These are phyloP conservation scores for Suhomyces bokatorum DNA, from an alignment of 1,139 yeast species.

Conservation along the genomic window DNA sequence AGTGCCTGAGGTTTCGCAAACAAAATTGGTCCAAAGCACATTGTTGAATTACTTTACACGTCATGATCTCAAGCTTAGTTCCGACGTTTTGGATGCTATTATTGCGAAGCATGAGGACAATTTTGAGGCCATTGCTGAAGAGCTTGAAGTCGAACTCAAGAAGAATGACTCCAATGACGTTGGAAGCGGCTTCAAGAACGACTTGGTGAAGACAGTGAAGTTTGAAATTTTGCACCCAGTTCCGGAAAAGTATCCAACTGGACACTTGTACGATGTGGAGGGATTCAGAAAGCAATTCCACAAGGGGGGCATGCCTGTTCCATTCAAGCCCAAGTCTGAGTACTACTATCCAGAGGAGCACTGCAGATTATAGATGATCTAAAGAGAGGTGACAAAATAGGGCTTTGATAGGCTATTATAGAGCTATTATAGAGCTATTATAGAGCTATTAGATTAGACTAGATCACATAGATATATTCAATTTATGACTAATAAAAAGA, in stretches of 20 bases:
- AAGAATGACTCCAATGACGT: slow-evolving; percentile 4
- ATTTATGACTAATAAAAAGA: too few relatives aligned
- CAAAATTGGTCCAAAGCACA: slow-evolving; percentile 30
- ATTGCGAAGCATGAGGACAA: slow-evolving; percentile 24
- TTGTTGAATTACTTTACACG: slow-evolving; percentile 29
- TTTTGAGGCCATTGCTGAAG: slow-evolving; percentile 18
- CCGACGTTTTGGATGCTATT: slow-evolving; percentile 29
- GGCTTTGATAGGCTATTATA: too few relatives aligned
- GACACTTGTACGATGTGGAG: slow-evolving; percentile 22
- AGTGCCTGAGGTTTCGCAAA: slow-evolving; percentile 27
- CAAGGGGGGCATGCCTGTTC: slow-evolving; percentile 33
- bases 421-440: neutral
- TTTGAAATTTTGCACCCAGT: slow-evolving; percentile 21
- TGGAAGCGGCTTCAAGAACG: slow-evolving; percentile 9
- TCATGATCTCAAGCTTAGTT: slow-evolving; percentile 25
- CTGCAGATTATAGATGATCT: slow-evolving; percentile 31
- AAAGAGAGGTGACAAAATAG: neutral
- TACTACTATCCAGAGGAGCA: slow-evolving; percentile 34
- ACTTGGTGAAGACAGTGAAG: slow-evolving; percentile 13
- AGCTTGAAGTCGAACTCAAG: slow-evolving; percentile 15
- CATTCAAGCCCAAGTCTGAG: slow-evolving; percentile 33
- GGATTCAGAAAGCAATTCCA: slow-evolving; percentile 27
- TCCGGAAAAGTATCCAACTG: slow-evolving; percentile 33
- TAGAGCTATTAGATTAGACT: too few relatives aligned
- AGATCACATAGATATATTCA: too few relatives aligned